These are phyloP conservation scores for Phialophora macrospora DNA, from an alignment of 2,329 filamentous ascomycete genomes.

Conservation along the genomic window DNA sequence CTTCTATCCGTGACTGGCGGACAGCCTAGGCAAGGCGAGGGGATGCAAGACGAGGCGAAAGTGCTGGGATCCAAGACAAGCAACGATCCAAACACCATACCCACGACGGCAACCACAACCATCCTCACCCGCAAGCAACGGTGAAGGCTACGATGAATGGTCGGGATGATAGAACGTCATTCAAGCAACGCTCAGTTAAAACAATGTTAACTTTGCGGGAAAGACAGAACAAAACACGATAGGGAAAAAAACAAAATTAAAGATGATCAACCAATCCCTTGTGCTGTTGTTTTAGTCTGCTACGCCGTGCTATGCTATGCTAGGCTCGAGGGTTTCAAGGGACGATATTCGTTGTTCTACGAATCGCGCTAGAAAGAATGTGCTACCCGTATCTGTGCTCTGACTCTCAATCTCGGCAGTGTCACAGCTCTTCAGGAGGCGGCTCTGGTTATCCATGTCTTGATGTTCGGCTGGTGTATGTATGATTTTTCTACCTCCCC, in stretches of 20 bases:
- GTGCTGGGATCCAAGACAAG: not conserved
- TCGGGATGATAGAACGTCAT: not conserved
- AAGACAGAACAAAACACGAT: not conserved
- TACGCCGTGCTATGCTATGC: not conserved
- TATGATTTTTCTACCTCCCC: slow-evolving; percentile 50
- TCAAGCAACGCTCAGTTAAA: not conserved
- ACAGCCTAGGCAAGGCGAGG: not conserved
- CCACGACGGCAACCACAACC: not conserved
- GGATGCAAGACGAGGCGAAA: not conserved
- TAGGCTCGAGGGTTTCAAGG: not conserved
- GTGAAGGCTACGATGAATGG: not conserved
- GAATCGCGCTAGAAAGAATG: slow-evolving; percentile 36
- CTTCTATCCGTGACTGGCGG: too few species aligned
- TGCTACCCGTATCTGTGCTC: slow-evolving; percentile 73
- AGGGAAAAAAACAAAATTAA: not conserved
- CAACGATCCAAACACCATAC: too few species aligned
- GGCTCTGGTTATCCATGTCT: slow-evolving; percentile 38
- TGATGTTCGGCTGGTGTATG: slow-evolving; percentile 47
- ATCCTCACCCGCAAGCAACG: not conserved
- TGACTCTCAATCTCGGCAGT: slow-evolving; percentile 59
- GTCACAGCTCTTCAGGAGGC: slow-evolving; percentile 69
- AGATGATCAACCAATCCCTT: not conserved
- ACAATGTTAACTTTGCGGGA: not conserved
- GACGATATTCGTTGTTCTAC: not conserved
- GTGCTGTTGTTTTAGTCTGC: not conserved